Percentiles rank a stretch among this genome's conserved stretches.
These are phyloP conservation scores for Larix sibirica DNA, from an alignment of 83 land plant species.

Conservation along the genomic window DNA sequence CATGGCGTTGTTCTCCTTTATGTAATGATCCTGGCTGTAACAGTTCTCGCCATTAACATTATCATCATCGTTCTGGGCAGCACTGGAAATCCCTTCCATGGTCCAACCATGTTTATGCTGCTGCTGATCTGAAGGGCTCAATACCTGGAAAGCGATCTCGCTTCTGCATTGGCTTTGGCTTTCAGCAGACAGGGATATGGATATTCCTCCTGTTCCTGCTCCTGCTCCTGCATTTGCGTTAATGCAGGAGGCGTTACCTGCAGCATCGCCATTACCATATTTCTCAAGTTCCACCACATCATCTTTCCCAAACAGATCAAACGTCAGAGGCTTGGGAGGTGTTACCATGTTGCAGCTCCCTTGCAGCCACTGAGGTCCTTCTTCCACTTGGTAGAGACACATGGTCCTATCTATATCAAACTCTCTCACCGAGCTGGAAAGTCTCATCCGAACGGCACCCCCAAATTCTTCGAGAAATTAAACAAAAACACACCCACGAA, in stretches of 20 bases:
- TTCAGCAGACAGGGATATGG: not conserved
- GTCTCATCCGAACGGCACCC: not conserved
- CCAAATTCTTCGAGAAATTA: not conserved
- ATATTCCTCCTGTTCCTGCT: no score
- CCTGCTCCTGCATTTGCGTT: not conserved
- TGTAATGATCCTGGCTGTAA: not conserved
- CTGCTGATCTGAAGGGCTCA: not conserved
- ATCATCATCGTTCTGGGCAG: no score
- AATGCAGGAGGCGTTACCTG: no score
- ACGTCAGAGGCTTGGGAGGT: not conserved
- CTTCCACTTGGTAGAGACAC: not conserved
- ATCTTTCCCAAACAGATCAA: not conserved
- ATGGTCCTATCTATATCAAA: not conserved
- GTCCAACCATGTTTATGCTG: not conserved
- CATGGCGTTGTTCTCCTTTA: not conserved
- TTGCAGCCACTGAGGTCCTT: constrained; percentile 8
- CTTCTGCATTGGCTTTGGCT: not conserved
- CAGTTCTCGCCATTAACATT: not conserved
- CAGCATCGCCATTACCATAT: no score
- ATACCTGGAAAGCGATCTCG: not conserved
- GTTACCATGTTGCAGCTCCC: not conserved
- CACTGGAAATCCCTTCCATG: not conserved
- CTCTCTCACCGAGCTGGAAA: not conserved
- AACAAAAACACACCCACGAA: not conserved
- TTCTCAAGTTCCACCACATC: not conserved